Evolutionary conservation across 176 grass and related monocot genomes (phyloP).

Genomic region (Rhipidocladum racemiflorum): DNA sequence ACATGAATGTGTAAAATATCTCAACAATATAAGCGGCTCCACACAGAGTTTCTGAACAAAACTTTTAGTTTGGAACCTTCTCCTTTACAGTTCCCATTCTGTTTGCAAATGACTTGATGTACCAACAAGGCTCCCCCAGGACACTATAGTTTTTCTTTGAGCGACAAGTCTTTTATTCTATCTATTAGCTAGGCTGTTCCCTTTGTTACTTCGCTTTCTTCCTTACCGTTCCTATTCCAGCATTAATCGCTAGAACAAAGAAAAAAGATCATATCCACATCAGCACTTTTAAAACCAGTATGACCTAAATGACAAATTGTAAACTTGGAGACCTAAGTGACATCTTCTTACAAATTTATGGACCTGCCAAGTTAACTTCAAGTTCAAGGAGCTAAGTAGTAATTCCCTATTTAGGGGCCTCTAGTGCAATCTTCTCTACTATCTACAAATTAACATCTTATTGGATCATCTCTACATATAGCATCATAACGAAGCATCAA

Average conservation of each 20-base stretch:
- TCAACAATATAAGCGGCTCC: background rate
- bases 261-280: background rate
- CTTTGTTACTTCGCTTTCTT: background rate
- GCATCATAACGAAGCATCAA: background rate
- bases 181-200: background rate
- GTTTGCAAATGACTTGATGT: no score
- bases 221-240: background rate
- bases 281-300: background rate
- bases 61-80: background rate
- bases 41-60: background rate
- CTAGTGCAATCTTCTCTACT: background rate
- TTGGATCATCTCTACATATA: background rate
- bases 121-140: no score
- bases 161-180: background rate
- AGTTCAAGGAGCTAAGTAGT: background rate
- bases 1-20: no score
- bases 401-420: background rate
- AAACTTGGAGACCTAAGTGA: background rate
- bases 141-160: no score
- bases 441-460: background rate
- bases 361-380: background rate
- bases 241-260: background rate
- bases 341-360: background rate
- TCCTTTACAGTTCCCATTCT: background rate
- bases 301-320: background rate